Base-by-base conservation (phyloP, 2,329 filamentous ascomycete genomes). In the Blastomyces parvus region DNA sequence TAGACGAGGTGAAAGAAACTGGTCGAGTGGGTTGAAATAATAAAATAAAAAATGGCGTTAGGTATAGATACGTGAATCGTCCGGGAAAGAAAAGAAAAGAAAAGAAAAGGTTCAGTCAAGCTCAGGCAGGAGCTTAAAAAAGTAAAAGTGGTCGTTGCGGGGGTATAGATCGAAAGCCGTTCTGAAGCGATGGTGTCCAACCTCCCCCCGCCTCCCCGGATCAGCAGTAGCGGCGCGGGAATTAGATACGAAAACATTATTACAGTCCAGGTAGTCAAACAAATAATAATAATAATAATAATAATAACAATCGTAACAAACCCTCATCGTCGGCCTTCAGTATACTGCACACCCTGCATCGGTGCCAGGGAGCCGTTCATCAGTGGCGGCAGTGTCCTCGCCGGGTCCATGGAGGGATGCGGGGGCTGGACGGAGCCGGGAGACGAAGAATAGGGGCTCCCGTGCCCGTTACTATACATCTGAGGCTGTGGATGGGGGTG, bases 261-360 rank as follows among this genome's bases (percentile, higher is more conserved):
- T 48, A 48, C 44, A 48, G 8, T 22, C 44, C 44, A 22, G 8
- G 42, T 46, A 46, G 42, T 46, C 14, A 14, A 42, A 58, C 7
- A 22, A 19, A 17, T 6, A n/a, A 53, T 19, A 55, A 30, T 55
- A 33, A 44, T 27, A 36, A 25, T 17, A 22, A 6, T 3, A 33
- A 17, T 19, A n/a, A 36, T 19, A 55, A 30, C 36, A 33, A 44
- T 27, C 33, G 33, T 42, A 25, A n/a, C 19, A 63, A 66, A 62
- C 64, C 57, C 62, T 68, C 74, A 79, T 64, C 78, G 75, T 64
- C 77, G 73, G 62, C 79, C 78, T 63, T 80, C 78, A n/a, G 76
- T 76, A 69, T 81, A 81, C 67, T 81, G 78, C 50, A 81, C 76
- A 19, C 79, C 79, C 70, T 81, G 79, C 79, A 81, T 81, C 14